A percentile compares a stretch with the other conserved stretches of the same genome.
phyloP scores from a whole-genome alignment of 169 alveolate species.

The Plasmodium gaboni region DNA sequence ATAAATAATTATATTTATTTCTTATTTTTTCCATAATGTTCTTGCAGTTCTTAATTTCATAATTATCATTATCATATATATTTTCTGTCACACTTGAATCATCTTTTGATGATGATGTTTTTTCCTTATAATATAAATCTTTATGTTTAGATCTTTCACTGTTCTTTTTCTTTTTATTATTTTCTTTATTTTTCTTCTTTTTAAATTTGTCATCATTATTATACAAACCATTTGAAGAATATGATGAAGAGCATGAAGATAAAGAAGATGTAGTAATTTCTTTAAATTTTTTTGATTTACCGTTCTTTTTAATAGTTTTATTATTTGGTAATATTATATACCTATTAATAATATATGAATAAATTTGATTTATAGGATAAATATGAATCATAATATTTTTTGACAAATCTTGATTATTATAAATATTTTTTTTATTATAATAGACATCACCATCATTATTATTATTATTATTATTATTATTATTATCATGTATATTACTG shows the following conservation, averaged over 20 bases:
- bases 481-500: not conserved
- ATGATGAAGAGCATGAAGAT: not conserved
- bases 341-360: constrained; percentile 6
- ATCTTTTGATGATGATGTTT: not conserved
- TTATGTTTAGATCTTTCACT: not conserved
- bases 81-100: constrained; percentile 44
- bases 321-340: not conserved
- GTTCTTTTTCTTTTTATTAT: not conserved
- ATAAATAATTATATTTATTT: constrained; percentile 50
- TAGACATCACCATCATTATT: not conserved
- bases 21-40: constrained; percentile 22
- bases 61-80: not conserved
- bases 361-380: constrained; percentile 13
- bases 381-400: not conserved
- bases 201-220: not conserved
- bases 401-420: not conserved
- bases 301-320: not conserved
- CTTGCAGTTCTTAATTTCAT: not conserved
- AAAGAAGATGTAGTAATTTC: not conserved
- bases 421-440: not conserved
- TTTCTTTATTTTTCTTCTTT: constrained; percentile 6
- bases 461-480: not conserved
- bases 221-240: not conserved
- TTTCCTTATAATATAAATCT: not conserved
- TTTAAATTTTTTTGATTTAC: not conserved